A percentile compares a stretch with the other conserved stretches of the same genome.
Evolutionary conservation across 2,329 filamentous ascomycete genomes (phyloP).

Genomic region (Fusarium globosum): DNA sequence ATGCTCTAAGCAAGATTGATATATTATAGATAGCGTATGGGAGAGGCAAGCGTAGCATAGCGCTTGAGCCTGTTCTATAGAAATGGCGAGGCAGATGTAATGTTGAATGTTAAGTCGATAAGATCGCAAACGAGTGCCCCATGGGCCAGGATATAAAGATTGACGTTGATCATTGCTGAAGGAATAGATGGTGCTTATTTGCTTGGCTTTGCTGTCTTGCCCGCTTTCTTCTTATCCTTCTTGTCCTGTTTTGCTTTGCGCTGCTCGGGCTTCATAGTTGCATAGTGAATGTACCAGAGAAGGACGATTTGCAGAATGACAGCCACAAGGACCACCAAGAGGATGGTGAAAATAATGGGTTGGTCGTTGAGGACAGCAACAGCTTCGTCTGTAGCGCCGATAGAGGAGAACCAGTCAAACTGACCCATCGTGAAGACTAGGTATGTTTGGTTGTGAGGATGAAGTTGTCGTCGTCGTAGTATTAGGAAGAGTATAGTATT

Average conservation of each 20-base stretch:
- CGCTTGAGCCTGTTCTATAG: neutral
- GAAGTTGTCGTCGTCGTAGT: neutral
- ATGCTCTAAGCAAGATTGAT: conserved; percentile 8
- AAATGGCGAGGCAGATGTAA: neutral
- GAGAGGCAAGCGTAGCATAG: conserved; percentile 2
- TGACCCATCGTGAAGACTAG: conserved; percentile 55
- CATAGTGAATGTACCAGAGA: conserved; percentile 69
- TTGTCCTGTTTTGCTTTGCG: conserved; percentile 63
- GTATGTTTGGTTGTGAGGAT: neutral
- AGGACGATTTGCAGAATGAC: conserved; percentile 60
- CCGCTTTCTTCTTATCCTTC: conserved; percentile 56
- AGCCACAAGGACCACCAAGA: conserved; percentile 64
- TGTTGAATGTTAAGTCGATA: neutral
- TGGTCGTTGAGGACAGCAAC: conserved; percentile 71
- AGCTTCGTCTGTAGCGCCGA: conserved; percentile 68
- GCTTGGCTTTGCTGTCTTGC: conserved; percentile 35
- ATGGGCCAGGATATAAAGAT: neutral
- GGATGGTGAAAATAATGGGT: conserved; percentile 67
- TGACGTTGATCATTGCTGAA: neutral
- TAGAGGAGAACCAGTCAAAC: conserved; percentile 66
- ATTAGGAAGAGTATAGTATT: neutral
- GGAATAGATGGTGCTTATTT: neutral
- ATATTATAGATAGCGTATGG: conserved; percentile 26
- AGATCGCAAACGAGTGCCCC: neutral
- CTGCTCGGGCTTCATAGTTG: conserved; percentile 70